Evolutionary conservation across 805 yeast species (phyloP).

Genomic region (Kuraishia hungarica): DNA sequence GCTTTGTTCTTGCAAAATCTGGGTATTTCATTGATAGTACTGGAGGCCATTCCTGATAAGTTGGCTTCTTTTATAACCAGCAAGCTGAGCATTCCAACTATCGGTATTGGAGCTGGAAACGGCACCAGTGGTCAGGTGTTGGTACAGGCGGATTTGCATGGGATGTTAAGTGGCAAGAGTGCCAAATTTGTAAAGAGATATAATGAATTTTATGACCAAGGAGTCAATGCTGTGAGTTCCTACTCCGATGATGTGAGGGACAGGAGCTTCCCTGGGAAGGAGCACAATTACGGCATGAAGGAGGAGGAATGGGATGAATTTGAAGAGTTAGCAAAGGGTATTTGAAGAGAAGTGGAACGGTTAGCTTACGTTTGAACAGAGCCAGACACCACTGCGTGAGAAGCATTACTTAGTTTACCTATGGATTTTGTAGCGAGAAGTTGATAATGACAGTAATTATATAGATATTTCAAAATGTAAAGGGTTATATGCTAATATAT

Average conservation of each 20-base stretch:
- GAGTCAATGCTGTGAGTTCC: slow-evolving; percentile 39
- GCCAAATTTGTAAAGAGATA: slow-evolving; percentile 78
- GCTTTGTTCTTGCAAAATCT: slow-evolving; percentile 63
- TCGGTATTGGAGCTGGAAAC: slow-evolving; percentile 94
- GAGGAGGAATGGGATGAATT: slow-evolving; percentile 49
- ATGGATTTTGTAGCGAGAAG: too few relatives aligned
- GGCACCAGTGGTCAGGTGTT: slow-evolving; percentile 82
- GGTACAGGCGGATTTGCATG: slow-evolving; percentile 78
- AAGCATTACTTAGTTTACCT: not conserved
- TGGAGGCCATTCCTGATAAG: slow-evolving; percentile 81
- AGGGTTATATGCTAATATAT: not conserved
- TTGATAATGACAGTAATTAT: too few relatives aligned
- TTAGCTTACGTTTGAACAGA: not conserved
- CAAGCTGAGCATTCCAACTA: slow-evolving; percentile 62
- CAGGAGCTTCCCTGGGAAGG: slow-evolving; percentile 50
- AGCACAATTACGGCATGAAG: slow-evolving; percentile 65
- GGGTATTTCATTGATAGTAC: slow-evolving; percentile 67
- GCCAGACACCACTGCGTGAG: not conserved
- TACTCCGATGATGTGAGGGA: slow-evolving; percentile 55
- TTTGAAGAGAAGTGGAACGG: too few relatives aligned
- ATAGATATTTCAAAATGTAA: too few relatives aligned
- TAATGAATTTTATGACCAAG: slow-evolving; percentile 37
- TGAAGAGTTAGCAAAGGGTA: slow-evolving; percentile 14
- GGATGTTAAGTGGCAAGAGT: slow-evolving; percentile 49
- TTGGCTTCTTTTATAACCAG: slow-evolving; percentile 60